Evolutionary conservation across 768 basidiomycete species (phyloP), one percentile per base, ranked within the genome.

Genomic region (Mycena amicta): DNA sequence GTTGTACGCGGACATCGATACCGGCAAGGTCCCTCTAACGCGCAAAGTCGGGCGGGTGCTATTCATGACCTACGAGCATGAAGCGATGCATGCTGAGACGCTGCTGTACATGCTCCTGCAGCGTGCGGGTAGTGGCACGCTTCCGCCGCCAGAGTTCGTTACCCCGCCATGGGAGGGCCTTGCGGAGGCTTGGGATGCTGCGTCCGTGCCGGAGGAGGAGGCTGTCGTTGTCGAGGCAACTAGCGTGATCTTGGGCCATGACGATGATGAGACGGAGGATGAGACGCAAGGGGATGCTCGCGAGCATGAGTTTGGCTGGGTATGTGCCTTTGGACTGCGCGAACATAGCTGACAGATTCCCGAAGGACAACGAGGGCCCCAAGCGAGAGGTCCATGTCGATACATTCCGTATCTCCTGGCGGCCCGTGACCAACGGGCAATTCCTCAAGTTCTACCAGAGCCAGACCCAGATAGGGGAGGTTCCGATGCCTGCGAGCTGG

Each of bases 41-140:
- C 83, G 89, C 50, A 87, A 82, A 68, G 72, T 89, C 5, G 92
- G 82, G 3, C 81, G 95, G 46, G 90, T 94, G 3, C 75, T 98
- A 16, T 93, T 89, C 75, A 94, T 98, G 89, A 90, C 91, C 0
- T 85, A 83, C 53, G 94, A 96, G 72, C 95, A 98, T 65, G 94
- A 98, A 69, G 91, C 83, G 4, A 77, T 92, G 71, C 96, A 98
- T 68, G 79, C 82, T 2, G 97, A 98, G 81, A 99, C 97, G 0
- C 77, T 98, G 25, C 77, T 98, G 3, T 98, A 98, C 72, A 98
- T 98, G 93, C 84, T 96, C 12, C 69, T 95, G 3, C 96, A 94
- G 70, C 83, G 86, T 46, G 84, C 89, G 18, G 90, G 89, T 37
- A 4, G 12, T 0, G 89, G 91, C 3, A 92, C 93, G 2, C 78